A percentile compares a stretch with the other conserved stretches of the same genome.
phyloP scores from a whole-genome alignment of 176 grass and related monocot species.

The Musa troglodytarum region DNA sequence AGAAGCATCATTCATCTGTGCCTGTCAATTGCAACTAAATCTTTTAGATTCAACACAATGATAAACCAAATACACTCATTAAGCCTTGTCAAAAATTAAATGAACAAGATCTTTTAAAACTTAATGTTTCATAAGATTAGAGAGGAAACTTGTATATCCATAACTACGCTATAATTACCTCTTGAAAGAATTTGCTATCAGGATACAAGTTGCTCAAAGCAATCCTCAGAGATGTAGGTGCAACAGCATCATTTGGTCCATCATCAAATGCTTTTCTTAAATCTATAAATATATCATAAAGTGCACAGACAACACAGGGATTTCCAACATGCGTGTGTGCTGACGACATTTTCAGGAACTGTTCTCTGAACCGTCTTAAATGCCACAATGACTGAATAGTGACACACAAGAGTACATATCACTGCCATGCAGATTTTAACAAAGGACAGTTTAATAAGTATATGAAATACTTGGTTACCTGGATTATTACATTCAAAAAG shows the following conservation, averaged over 20 bases:
- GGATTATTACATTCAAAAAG: slow-evolving; percentile 98
- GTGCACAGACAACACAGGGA: slow-evolving; percentile 95
- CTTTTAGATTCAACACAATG: slow-evolving; percentile 4
- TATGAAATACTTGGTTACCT: slow-evolving; percentile 41
- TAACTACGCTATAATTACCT: slow-evolving; percentile 38
- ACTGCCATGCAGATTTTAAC: slow-evolving; percentile 5
- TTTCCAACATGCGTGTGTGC: slow-evolving; percentile 71
- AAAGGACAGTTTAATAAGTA: neutral
- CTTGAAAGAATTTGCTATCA: slow-evolving; percentile 96
- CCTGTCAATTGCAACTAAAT: slow-evolving; percentile 39
- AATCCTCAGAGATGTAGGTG: slow-evolving; percentile 76
- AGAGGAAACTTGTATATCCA: neutral
- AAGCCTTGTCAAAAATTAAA: neutral
- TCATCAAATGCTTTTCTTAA: slow-evolving; percentile 68
- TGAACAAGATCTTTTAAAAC: neutral
- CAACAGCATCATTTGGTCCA: slow-evolving; percentile 60
- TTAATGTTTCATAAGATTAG: neutral
- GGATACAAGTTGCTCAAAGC: slow-evolving; percentile 98
- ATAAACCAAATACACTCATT: neutral
- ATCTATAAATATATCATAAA: slow-evolving; percentile 73
- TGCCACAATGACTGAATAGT: slow-evolving; percentile 85
- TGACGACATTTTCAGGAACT: slow-evolving; percentile 72
- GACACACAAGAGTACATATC: slow-evolving; percentile 14
- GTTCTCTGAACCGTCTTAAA: slow-evolving; percentile 60
- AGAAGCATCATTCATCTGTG: slow-evolving; percentile 99